phyloP scores from a whole-genome alignment of 2,329 filamentous ascomycete genomes.

The Madurella fahalii region DNA sequence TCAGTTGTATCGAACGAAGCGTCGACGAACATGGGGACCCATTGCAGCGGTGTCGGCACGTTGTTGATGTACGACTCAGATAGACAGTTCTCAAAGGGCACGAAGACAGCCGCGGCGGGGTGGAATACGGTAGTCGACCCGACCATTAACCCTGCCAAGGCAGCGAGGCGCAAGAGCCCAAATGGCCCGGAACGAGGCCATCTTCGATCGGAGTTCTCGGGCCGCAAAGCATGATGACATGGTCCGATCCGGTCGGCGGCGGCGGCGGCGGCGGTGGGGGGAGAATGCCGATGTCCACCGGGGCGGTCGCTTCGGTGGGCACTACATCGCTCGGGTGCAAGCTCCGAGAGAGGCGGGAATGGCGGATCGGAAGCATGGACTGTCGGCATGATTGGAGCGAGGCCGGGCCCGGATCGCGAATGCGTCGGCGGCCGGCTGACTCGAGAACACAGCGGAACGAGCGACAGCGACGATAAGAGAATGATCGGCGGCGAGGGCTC shows the following conservation, averaged over 20 bases:
- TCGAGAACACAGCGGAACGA: constrained; percentile 4
- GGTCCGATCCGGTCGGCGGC: background rate
- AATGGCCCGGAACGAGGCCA: background rate
- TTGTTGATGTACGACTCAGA: constrained; percentile 53
- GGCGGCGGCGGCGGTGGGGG: background rate
- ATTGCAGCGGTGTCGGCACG: constrained; percentile 66
- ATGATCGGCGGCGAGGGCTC: background rate
- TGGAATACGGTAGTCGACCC: constrained; percentile 36
- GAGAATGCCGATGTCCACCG: background rate
- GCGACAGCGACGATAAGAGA: constrained; percentile 5
- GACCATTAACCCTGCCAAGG: constrained; percentile 36
- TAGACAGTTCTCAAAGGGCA: constrained; percentile 85
- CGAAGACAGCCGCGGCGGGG: constrained; percentile 57
- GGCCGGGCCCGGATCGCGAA: background rate
- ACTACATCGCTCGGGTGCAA: constrained; percentile 3
- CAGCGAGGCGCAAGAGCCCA: background rate
- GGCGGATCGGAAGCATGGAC: constrained; percentile 2
- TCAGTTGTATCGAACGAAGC: constrained; percentile 65
- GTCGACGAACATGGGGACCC: constrained; percentile 69
- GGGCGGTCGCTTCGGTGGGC: constrained; percentile 4
- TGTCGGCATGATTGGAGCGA: constrained; percentile 10
- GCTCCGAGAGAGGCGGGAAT: background rate
- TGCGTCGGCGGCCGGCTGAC: constrained; percentile 5
- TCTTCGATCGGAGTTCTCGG: background rate
- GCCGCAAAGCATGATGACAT: background rate